Base-by-base conservation (phyloP, 1,284 basidiomycete species). In the Irpex lacteus region DNA sequence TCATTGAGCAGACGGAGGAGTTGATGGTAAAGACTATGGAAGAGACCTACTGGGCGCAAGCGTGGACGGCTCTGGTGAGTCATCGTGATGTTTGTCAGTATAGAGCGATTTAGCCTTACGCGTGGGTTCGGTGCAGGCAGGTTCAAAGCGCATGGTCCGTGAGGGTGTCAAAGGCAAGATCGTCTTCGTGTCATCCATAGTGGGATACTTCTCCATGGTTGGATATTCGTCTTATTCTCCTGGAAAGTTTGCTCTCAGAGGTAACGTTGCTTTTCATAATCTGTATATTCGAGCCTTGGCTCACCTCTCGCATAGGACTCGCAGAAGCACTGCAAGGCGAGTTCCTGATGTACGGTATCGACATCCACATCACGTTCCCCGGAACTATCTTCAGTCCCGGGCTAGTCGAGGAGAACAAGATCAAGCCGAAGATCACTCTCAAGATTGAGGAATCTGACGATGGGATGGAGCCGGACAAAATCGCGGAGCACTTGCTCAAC, bases 191-290 rank as follows among this genome's bases (percentile, higher is more conserved):
- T 90, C 90, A 6, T 96, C 94, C 0, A 84, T 90, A n/a, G 76
- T 97, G 13, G 92, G 90, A 0, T 88, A 91, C 69, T 91, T 95
- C 80, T 85, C 88, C 1, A 83, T 98, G 59, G 80, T 93, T 15
- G 96, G 97, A 0, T 98, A 92, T 71, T 82, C 91, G 3, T 84
- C 90, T 1, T 98, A 99, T 74, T 81, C 92, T 1, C 95, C 96
- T 0, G 92, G 89, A 58, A 98, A 98, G 75, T 90, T 92, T 70
- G 97, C 97, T 8, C 77, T 98, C 13, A 82, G 95, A 78, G 96
- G 95, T 93, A 70, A 8, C 50, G 2, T 21, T 60, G 21, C 34
- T 4, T 34, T 15, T 18, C n/a, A 15, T 60, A 47, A 32, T 37
- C 60, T 6, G 3, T 26, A 34, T 34, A 56, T 2, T 3, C 5